Evolutionary conservation across 2,329 filamentous ascomycete genomes (phyloP), one percentile per base, ranked within the genome.

Genomic region (Aspergillus intermedius): DNA sequence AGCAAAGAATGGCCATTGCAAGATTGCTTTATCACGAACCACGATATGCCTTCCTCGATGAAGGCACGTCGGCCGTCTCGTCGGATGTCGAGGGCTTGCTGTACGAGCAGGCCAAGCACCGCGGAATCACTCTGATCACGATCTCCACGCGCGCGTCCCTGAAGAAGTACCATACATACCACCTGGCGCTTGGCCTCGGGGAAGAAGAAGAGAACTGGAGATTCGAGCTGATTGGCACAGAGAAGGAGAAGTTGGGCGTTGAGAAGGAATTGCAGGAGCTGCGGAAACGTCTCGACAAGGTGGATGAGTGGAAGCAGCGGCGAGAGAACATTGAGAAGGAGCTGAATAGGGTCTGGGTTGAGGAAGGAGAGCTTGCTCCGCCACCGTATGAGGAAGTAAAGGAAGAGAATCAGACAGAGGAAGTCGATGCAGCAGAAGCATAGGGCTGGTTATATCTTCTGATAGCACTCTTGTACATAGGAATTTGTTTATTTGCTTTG

Each of bases 111-210:
- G 91, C 88, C 61, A 98, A 98, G 70, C 87, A 90, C 52, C 87
- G 84, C 63, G 91, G 91, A 0, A 97, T 97, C 58, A 98, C 93
- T 1, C 75, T 98, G 3, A 93, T 98, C 59, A 98, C 93, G 0
- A 91, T 98, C 51, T 95, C 90, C 1, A 98, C 93, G 0, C 86
- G 93, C 40, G 91, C 88, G 12, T 95, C 89, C 19, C 78, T 98
- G 49, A 96, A 96, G 70, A 91, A 91, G 63, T 97, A 97, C 64
- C 93, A 98, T 72, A 91, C 84, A 0, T 96, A 84, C 70, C 95
- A 94, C 59, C 82, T 98, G 8, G 85, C 84, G 3, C 81, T 98
- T 4, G 91, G 91, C 23, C 73, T 87, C 50, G 91, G 91, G 45
- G 82, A 87, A 13, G 79, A 83, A 45, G 88, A 86, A n/a, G 85